Evolutionary conservation across 192 early-diverging fungal genomes (phyloP), one percentile per base, ranked within the genome.

Genomic region (Gamsiella multidivaricata): DNA sequence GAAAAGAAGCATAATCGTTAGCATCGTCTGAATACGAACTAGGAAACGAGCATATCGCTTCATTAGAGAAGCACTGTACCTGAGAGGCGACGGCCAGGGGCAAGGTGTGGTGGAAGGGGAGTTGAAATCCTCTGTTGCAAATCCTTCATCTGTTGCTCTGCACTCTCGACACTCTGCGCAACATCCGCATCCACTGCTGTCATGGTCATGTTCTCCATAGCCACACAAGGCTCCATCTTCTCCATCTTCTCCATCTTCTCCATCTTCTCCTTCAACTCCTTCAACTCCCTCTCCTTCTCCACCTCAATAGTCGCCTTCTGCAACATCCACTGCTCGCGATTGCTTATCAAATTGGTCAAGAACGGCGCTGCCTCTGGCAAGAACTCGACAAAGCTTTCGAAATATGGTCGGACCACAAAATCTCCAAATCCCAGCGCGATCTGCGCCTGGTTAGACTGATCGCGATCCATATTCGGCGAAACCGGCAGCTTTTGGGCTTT

Each of bases 391-490:
- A 96, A 87, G 65, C 87, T 85, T 49, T 92, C 90, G 80, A 94
- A 96, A 60, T 94, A 96, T 5, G 96, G 96, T 36, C 85, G 86
- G 1, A 92, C 92, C 18, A 98, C 91, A 59, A 93, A 94, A 65
- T 94, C 91, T 56, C 90, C 88, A 81, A 97, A 97, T 33, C 92
- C 88, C 8, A 97, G 79, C 25, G 87, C 87, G 52, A 97, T 93
- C 47, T 92, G 86, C 34, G 84, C 83, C 61, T 95, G 94, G 26
- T 88, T 85, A 39, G 85, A 81, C 33, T 88, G 81, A 10, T 87
- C 79, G 25, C 93, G 87, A 80, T 96, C 95, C 95, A 96, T 97
- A 69, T 92, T 93, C 12, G 96, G 95, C 0, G 94, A 94, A 8
- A 96, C 81, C 0, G 93, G 94, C 29, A 98, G 69, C 53, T 82